Percentiles rank a stretch among this genome's conserved stretches.
Evolutionary conservation across 2,329 filamentous ascomycete genomes (phyloP).

Genomic region (Aquanectria penicillioides): DNA sequence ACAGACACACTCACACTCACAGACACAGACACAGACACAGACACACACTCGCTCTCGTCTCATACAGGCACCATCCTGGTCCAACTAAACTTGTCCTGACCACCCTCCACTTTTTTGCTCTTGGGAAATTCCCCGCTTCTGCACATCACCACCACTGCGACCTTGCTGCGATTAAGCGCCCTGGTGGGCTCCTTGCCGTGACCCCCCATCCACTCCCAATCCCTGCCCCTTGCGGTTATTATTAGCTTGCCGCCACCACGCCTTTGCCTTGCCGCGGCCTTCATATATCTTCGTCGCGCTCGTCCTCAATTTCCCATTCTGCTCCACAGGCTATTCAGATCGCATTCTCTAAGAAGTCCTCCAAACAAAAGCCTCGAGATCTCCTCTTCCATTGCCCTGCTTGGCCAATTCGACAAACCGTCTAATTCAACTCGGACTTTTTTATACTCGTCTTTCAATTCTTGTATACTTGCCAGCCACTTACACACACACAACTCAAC

Average conservation of each 20-base stretch:
- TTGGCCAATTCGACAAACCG: constrained; percentile 14
- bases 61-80: too few species aligned
- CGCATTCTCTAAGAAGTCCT: too few species aligned
- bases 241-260: constrained; percentile 41
- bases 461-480: constrained; percentile 18
- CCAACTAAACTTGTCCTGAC: not conserved
- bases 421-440: constrained; percentile 18
- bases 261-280: constrained; percentile 14
- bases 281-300: constrained; percentile 11
- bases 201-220: constrained; percentile 29
- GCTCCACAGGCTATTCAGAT: not conserved
- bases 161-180: constrained; percentile 38
- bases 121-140: constrained; percentile 16
- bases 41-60: too few species aligned
- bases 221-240: constrained; percentile 39
- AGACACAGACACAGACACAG: too few species aligned
- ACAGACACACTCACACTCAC: too few species aligned
- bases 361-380: not conserved
- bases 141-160: constrained; percentile 31
- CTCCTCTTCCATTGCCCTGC: not conserved
- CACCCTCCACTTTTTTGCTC: constrained; percentile 24
- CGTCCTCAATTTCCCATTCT: not conserved
- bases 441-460: constrained; percentile 7
- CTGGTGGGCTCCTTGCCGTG: constrained; percentile 32
- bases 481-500: constrained; percentile 8